Percentiles rank a stretch among this genome's conserved stretches.
Conservation (phyloP, 768 basidiomycete species). For the Pleurotus sapidus region DNA sequence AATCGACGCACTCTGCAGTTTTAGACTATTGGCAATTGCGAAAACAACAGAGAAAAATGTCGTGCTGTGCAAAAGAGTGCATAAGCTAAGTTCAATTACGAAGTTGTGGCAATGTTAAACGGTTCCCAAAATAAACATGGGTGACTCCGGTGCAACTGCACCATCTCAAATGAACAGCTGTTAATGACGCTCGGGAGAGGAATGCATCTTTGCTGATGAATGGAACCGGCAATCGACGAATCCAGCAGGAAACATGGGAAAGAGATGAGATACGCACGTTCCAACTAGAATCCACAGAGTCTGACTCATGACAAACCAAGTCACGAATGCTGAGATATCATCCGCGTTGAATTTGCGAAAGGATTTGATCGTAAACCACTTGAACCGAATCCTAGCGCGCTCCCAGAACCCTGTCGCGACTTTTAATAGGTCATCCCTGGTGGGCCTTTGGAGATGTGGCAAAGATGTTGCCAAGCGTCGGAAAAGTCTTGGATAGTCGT, state of each 20-base stretch:
- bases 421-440: constrained; percentile 84
- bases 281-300: constrained; percentile 94
- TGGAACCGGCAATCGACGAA: no score
- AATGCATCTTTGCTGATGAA: no score
- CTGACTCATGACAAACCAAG: constrained; percentile 95
- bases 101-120: not conserved
- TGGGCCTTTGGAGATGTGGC: constrained; percentile 76
- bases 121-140: no score
- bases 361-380: constrained; percentile 94
- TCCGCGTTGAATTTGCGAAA: constrained; percentile 96
- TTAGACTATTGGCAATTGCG: constrained; percentile 82
- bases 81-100: not conserved
- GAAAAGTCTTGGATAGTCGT: constrained; percentile 81
- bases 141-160: no score
- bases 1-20: constrained; percentile 68
- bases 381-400: constrained; percentile 85
- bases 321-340: constrained; percentile 94
- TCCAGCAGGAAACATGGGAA: not conserved
- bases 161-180: no score
- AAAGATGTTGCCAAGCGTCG: constrained; percentile 75
- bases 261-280: constrained; percentile 56
- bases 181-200: no score
- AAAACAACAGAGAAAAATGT: constrained; percentile 96
- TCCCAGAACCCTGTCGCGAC: constrained; percentile 91
- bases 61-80: constrained; percentile 50